Percentiles rank a stretch among this genome's conserved stretches.
Evolutionary conservation across 2,329 filamentous ascomycete genomes (phyloP).

Genomic region (Podosphaera leucotricha): DNA sequence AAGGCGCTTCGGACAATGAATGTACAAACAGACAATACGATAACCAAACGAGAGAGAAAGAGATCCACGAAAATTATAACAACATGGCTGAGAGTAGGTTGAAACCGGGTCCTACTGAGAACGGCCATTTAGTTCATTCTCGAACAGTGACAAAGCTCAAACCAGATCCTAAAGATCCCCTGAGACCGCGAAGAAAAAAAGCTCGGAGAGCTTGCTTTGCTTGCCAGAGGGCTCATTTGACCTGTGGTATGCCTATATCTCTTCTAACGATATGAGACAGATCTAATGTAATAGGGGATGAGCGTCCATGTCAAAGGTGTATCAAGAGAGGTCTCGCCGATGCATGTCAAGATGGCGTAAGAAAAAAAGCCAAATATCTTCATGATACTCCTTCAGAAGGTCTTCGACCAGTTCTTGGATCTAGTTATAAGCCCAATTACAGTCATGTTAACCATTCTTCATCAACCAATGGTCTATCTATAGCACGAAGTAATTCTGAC

Average conservation of each 20-base stretch:
- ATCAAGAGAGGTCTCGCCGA: conserved; percentile 84
- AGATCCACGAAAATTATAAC: conserved; percentile 15
- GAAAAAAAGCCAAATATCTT: conserved; percentile 97
- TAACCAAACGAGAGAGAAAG: conserved; percentile 13
- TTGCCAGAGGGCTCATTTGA: conserved; percentile 90
- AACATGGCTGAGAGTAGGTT: conserved; percentile 16
- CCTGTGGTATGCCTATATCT: conserved; percentile 53
- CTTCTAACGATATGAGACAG: conserved; percentile 3
- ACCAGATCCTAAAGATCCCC: conserved; percentile 68
- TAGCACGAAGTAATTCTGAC: conserved; percentile 11
- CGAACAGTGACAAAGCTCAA: conserved; percentile 30
- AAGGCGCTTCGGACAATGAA: conserved; percentile 16
- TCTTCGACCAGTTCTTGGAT: conserved; percentile 60
- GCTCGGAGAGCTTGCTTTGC: conserved; percentile 86
- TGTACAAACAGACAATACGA: conserved; percentile 14
- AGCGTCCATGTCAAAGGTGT: conserved; percentile 79
- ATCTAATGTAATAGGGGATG: conserved; percentile 42
- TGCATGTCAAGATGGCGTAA: conserved; percentile 81
- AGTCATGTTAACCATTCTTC: conserved; percentile 28
- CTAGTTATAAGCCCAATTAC: conserved; percentile 37
- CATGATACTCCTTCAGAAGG: conserved; percentile 86
- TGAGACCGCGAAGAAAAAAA: conserved; percentile 81
- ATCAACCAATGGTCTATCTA: conserved; percentile 10
- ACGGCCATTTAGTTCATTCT: conserved; percentile 15
- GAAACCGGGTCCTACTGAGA: conserved; percentile 13